Conservation (phyloP, 352 stramenopile genomes). For the Phytophthora gonapodyides region DNA sequence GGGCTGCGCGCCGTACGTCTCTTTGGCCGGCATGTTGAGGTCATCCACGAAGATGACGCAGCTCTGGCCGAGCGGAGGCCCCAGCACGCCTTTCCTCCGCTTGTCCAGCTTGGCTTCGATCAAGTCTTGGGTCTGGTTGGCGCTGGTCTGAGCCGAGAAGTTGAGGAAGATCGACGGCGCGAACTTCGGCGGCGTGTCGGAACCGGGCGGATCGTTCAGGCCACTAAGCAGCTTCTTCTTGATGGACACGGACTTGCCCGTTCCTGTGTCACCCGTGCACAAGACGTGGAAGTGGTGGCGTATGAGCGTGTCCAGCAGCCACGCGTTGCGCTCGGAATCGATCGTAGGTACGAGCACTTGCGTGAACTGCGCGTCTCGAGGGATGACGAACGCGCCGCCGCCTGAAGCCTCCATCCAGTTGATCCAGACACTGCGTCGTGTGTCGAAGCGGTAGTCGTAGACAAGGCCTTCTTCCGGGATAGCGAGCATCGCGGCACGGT, state of each 20-base stretch:
- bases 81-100: slow-evolving; percentile 91
- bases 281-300: slow-evolving; percentile 90
- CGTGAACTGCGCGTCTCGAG: slow-evolving; percentile 79
- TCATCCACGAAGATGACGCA: slow-evolving; percentile 95
- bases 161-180: slow-evolving; percentile 90
- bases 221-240: slow-evolving; percentile 92
- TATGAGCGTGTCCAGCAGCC: slow-evolving; percentile 90
- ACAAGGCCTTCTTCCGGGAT: slow-evolving; percentile 76
- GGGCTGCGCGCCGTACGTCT: slow-evolving; percentile 93
- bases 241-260: slow-evolving; percentile 94
- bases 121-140: slow-evolving; percentile 94
- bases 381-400: slow-evolving; percentile 57
- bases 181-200: slow-evolving; percentile 44
- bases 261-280: slow-evolving; percentile 92
- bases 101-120: slow-evolving; percentile 96
- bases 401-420: slow-evolving; percentile 70
- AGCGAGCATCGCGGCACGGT: slow-evolving; percentile 38
- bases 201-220: slow-evolving; percentile 52
- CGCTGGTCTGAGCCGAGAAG: slow-evolving; percentile 93
- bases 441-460: slow-evolving; percentile 93
- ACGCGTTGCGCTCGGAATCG: slow-evolving; percentile 93
- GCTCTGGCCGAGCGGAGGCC: slow-evolving; percentile 88
- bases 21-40: slow-evolving; percentile 95
- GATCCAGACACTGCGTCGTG: slow-evolving; percentile 80
- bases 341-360: slow-evolving; percentile 93